phyloP scores from a whole-genome alignment of 2,329 filamentous ascomycete genomes.

The Aplosporella prunicola region DNA sequence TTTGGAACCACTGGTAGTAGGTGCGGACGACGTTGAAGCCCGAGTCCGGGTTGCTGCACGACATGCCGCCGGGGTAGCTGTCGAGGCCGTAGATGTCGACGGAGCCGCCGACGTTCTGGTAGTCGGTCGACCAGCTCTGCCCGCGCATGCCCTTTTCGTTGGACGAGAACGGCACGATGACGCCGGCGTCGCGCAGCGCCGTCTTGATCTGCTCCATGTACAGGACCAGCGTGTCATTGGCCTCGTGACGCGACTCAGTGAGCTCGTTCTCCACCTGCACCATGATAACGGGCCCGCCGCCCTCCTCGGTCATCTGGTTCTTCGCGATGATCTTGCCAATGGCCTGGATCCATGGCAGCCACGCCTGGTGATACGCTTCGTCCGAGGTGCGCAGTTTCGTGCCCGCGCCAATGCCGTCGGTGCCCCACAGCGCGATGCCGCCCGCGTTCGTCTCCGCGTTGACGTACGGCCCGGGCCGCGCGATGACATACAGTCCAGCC shows the following conservation, averaged over 20 bases:
- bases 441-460: conserved; percentile 56
- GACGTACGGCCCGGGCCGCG: conserved; percentile 51
- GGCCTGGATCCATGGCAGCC: conserved; percentile 45
- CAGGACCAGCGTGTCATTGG: conserved; percentile 40
- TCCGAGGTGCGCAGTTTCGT: conserved; percentile 45
- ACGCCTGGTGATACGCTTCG: conserved; percentile 42
- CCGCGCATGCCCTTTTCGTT: conserved; percentile 53
- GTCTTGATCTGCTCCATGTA: conserved; percentile 52
- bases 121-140: conserved; percentile 53
- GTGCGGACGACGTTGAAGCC: conserved; percentile 44
- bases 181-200: conserved; percentile 45
- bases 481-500: conserved; percentile 46
- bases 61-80: conserved; percentile 50
- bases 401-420: conserved; percentile 51
- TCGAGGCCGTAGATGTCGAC: conserved; percentile 47
- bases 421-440: conserved; percentile 54
- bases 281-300: conserved; percentile 44
- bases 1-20: conserved; percentile 40
- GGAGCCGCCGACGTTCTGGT: conserved; percentile 45
- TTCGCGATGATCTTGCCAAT: conserved; percentile 43
- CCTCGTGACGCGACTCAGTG: conserved; percentile 22
- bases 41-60: conserved; percentile 43
- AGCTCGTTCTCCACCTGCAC: conserved; percentile 52
- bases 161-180: conserved; percentile 47
- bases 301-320: conserved; percentile 48